Conservation (phyloP, 257 asterid genomes). For the Jaltomata sinuosa region DNA sequence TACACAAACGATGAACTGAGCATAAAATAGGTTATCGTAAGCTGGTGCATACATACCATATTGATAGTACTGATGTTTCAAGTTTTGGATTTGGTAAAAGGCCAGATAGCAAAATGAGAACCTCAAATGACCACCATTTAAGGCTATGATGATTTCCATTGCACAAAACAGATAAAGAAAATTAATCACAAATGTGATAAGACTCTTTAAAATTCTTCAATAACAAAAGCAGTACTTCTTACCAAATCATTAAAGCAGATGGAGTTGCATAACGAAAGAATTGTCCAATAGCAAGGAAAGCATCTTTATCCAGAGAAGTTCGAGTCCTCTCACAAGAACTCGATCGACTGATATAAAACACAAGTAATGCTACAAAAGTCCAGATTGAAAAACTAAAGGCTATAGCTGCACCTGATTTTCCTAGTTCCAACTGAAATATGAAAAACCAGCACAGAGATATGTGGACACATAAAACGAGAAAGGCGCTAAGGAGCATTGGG, state of each 20-base stretch:
- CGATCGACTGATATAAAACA: constrained; percentile 26
- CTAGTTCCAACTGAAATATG: constrained; percentile 23
- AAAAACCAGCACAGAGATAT: constrained; percentile 34
- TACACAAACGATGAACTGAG: not conserved
- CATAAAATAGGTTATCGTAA: not conserved
- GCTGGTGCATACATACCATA: constrained; percentile 30
- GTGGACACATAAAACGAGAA: constrained; percentile 33
- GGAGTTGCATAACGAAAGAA: constrained; percentile 53
- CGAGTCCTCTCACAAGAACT: constrained; percentile 32
- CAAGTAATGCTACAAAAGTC: constrained; percentile 36
- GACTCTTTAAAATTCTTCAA: not conserved
- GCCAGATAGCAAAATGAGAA: constrained; percentile 46
- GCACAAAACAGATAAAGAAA: not conserved
- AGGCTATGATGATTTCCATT: constrained; percentile 26
- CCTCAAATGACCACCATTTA: constrained; percentile 66
- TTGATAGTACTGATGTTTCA: constrained; percentile 58
- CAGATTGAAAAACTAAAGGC: constrained; percentile 43
- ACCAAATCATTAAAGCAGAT: constrained; percentile 68
- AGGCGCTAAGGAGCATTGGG: constrained; percentile 39
- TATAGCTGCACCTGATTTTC: constrained; percentile 43
- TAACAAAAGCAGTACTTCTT: not conserved
- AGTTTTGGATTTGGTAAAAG: constrained; percentile 56
- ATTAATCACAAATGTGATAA: not conserved
- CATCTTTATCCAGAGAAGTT: constrained; percentile 21
- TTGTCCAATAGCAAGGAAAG: constrained; percentile 24